These are phyloP conservation scores for Cystoisospora suis DNA, from an alignment of 169 alveolate genomes.

Conservation along the genomic window DNA sequence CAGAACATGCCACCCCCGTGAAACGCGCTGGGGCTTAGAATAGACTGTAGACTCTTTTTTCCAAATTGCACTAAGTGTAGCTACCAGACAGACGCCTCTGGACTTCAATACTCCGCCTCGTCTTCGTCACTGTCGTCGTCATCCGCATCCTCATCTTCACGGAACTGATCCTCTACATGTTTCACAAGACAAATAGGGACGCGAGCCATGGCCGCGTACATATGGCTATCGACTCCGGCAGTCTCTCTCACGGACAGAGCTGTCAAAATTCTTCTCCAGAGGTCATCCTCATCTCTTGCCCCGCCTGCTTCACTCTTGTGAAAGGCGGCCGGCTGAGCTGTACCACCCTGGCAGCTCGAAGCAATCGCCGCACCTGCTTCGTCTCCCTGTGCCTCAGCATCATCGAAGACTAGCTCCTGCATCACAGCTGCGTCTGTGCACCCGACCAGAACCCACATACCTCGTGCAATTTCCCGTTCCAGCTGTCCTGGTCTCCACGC, in stretches of 20 bases:
- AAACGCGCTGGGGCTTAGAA: too few species aligned
- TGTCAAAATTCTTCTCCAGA: background rate
- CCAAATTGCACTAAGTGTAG: too few species aligned
- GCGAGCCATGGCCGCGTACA: conserved; percentile 20
- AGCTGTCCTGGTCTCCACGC: conserved; percentile 23
- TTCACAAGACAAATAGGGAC: background rate
- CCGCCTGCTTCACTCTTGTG: background rate
- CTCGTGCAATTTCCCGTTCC: background rate
- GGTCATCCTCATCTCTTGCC: background rate
- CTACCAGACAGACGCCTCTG: too few species aligned
- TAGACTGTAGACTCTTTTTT: too few species aligned
- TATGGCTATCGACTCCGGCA: background rate
- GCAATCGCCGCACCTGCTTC: conserved; percentile 1
- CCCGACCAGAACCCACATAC: conserved; percentile 19
- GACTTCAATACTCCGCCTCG: background rate
- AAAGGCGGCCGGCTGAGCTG: background rate
- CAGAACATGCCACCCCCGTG: too few species aligned
- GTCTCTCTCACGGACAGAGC: background rate
- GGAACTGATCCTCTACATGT: background rate
- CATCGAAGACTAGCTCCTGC: conserved; percentile 12
- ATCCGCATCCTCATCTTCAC: background rate
- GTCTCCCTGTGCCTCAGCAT: background rate
- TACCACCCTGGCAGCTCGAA: background rate
- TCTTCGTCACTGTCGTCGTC: background rate
- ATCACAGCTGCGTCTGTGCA: conserved; percentile 21